Evolutionary conservation across 495 filamentous ascomycete genomes (phyloP).

Genomic region (Penicillium cataractarum): DNA sequence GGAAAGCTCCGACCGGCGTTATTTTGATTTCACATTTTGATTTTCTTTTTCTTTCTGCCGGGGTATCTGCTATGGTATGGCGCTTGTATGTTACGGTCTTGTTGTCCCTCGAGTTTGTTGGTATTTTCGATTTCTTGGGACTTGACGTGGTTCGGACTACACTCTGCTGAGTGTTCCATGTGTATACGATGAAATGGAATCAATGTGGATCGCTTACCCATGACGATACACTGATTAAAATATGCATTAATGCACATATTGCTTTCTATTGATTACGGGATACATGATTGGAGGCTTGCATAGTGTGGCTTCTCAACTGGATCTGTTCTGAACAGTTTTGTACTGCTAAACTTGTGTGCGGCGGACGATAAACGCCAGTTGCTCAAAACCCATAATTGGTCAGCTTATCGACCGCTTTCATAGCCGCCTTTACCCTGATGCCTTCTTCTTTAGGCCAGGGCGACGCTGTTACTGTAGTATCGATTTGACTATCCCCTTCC

Average conservation of each 20-base stretch:
- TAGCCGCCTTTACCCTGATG: too few species aligned
- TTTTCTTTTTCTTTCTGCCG: background rate
- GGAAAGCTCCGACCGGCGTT: constrained; percentile 22
- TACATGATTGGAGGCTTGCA: too few species aligned
- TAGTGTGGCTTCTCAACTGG: too few species aligned
- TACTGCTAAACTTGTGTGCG: too few species aligned
- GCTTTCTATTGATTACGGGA: background rate
- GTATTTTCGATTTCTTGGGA: background rate
- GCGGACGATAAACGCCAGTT: too few species aligned
- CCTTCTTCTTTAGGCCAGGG: too few species aligned
- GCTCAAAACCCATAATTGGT: too few species aligned
- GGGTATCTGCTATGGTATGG: constrained; percentile 1
- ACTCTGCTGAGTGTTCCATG: constrained; percentile 4
- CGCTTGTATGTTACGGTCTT: constrained; percentile 9
- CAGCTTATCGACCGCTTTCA: too few species aligned
- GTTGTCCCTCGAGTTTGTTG: background rate
- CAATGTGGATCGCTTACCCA: background rate
- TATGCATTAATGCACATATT: background rate
- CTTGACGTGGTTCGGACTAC: constrained; percentile 3
- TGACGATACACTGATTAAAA: background rate
- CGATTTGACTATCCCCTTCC: too few species aligned
- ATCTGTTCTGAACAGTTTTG: too few species aligned
- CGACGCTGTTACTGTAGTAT: too few species aligned
- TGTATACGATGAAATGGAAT: constrained; percentile 5
- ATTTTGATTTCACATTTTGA: background rate